Base-by-base conservation (phyloP, 495 filamentous ascomycete genomes). In the Penicillium roqueforti region DNA sequence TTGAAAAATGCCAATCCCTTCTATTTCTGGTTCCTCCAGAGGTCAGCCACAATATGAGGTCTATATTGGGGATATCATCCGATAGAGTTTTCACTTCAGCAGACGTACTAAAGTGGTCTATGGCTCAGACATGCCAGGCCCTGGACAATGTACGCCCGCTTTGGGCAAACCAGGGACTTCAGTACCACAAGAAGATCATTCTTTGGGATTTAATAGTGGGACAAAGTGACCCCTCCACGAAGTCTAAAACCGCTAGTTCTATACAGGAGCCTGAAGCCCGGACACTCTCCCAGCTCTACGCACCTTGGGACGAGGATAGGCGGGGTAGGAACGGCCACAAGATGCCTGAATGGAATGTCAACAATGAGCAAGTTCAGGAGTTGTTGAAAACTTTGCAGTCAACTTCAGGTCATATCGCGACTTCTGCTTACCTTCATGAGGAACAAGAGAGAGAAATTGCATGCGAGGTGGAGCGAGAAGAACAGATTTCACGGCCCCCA, bases 401-500 rank as follows among this genome's bases (percentile, higher is more conserved):
- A 18, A 25, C 16, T 19, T 44, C 16, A 13, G n/a, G 13, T 26
- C 20, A 37, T 1, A 20, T 22, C n/a, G 16, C 8, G 28, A 58
- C 62, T 3, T 68, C 71, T 2, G 63, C 66, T 0, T 39, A 39
- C 18, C 63, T 86, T 2, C 72, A 85, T 22, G 84, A 89, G 62
- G 84, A 88, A 55, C 83, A 87, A 46, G 86, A 88, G 60, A 76
- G 84, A 0, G 82, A 89, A 54, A 66, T 88, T 0, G 69, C 74
- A 0, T 78, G 78, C 4, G 83, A 88, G 54, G 71, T 79, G 22
- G 79, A 87, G 56, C 68, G 73, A 38, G 83, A 89, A 55, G 62
- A 68, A 18, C 66, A 87, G 31, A 56, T 81, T 0, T 61, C 82
- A 58, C 64, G 67, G 2, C 80, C 85, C 1, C 59, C 62, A 1